These are phyloP conservation scores for Populus hybrid DNA, from an alignment of 441 rosid species.

Conservation along the genomic window DNA sequence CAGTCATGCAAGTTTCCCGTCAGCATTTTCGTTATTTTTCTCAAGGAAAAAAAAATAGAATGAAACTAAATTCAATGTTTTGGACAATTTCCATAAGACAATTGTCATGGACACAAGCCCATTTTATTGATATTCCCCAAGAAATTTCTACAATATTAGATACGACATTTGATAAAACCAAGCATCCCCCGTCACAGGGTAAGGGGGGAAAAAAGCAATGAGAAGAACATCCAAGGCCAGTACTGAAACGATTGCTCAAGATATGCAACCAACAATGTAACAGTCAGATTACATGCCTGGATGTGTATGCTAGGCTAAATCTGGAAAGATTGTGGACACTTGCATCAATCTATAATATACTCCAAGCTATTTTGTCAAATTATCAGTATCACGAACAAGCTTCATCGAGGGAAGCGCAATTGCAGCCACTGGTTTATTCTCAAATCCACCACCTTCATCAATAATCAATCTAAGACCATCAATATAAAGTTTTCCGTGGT, in stretches of 20 bases:
- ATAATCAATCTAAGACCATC: constrained; percentile 77
- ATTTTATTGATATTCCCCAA: background rate
- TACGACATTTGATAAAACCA: background rate
- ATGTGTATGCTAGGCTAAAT: background rate
- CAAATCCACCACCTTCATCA: constrained; percentile 80
- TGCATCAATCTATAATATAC: background rate
- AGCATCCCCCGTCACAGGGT: background rate
- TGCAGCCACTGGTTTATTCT: constrained; percentile 69
- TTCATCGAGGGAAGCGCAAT: constrained; percentile 24
- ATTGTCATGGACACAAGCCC: background rate
- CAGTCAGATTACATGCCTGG: background rate
- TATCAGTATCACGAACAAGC: constrained; percentile 20
- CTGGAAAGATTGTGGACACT: background rate
- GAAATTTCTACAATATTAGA: too few relatives aligned
- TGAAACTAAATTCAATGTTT: background rate
- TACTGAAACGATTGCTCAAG: background rate
- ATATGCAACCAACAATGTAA: background rate
- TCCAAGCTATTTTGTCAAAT: background rate
- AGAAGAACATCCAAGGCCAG: background rate
- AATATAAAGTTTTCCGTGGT: constrained; percentile 78
- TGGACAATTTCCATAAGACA: background rate
- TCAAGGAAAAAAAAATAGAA: background rate
- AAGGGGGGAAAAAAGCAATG: too few relatives aligned
- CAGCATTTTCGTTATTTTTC: background rate
- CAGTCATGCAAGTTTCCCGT: background rate